These are phyloP conservation scores for Phaseolus lunatus DNA, from an alignment of 306 rosid genomes.

Conservation along the genomic window DNA sequence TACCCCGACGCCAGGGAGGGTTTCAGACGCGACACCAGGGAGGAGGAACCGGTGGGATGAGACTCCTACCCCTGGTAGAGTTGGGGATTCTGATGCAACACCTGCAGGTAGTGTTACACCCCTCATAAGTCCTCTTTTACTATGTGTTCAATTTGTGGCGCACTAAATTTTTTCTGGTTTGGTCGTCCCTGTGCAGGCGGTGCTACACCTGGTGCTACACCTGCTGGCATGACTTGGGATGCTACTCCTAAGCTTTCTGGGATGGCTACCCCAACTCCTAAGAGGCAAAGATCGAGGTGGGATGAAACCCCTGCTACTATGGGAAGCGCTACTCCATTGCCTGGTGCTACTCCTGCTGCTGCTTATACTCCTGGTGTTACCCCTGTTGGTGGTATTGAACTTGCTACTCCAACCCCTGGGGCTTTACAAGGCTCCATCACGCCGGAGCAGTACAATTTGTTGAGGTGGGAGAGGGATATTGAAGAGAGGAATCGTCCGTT, in stretches of 20 bases:
- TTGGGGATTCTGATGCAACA: constrained; percentile 50
- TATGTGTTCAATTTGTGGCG: background rate
- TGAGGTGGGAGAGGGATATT: constrained; percentile 57
- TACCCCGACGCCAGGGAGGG: constrained; percentile 48
- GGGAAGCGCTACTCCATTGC: constrained; percentile 49
- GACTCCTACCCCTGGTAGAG: constrained; percentile 48
- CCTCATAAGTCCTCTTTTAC: background rate
- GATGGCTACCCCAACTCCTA: constrained; percentile 48
- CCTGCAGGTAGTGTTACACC: constrained; percentile 42
- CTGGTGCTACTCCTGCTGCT: constrained; percentile 52
- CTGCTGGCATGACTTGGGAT: constrained; percentile 50
- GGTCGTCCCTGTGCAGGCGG: constrained; percentile 28
- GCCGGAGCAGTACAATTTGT: constrained; percentile 50
- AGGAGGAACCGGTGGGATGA: constrained; percentile 53
- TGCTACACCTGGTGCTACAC: constrained; percentile 48
- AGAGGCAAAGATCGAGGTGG: constrained; percentile 53
- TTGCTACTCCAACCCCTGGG: constrained; percentile 51
- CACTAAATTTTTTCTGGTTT: background rate
- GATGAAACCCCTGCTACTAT: constrained; percentile 54
- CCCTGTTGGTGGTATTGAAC: constrained; percentile 50
- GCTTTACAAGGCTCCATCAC: constrained; percentile 43
- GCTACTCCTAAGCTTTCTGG: constrained; percentile 51
- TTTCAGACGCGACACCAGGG: constrained; percentile 45
- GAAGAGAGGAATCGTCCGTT: constrained; percentile 55
- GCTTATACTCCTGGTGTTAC: constrained; percentile 51